phyloP scores from a whole-genome alignment of 441 rosid genomes.

The Raphanus hybrid region DNA sequence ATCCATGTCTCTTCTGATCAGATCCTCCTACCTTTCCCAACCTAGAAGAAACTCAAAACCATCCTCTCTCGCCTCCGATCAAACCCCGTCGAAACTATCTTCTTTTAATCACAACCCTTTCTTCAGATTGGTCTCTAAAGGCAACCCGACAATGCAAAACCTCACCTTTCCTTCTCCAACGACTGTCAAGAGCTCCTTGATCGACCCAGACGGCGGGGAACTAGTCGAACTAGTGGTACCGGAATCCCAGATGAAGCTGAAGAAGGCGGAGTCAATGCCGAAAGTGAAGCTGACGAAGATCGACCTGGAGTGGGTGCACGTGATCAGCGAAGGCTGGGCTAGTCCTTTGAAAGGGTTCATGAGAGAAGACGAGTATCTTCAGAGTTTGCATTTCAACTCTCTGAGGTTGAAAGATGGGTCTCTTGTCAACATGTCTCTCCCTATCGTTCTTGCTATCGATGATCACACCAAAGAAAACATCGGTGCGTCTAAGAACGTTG shows the following conservation, averaged over 20 bases:
- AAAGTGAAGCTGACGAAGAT: slow-evolving; percentile 68
- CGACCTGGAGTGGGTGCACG: slow-evolving; percentile 97
- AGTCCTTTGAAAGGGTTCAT: slow-evolving; percentile 92
- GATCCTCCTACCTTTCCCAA: slow-evolving; percentile 40
- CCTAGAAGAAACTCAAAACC: slow-evolving; percentile 1
- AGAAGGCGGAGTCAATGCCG: slow-evolving; percentile 60
- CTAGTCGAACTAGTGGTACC: too few species aligned
- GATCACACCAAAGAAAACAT: slow-evolving; percentile 72
- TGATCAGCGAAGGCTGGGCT: slow-evolving; percentile 96
- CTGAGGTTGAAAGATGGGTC: slow-evolving; percentile 62
- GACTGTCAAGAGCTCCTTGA: slow-evolving; percentile 73
- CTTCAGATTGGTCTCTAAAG: slow-evolving; percentile 26
- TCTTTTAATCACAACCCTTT: slow-evolving; percentile 51
- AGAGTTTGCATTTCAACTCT: slow-evolving; percentile 86
- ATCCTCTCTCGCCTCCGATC: slow-evolving; percentile 19
- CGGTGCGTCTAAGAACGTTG: slow-evolving; percentile 64
- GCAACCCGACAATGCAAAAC: slow-evolving; percentile 45
- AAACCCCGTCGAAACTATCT: slow-evolving; percentile 32
- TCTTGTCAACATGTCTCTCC: slow-evolving; percentile 91
- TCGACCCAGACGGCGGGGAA: slow-evolving; percentile 89
- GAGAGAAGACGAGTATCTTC: slow-evolving; percentile 91
- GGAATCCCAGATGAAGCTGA: too few species aligned
- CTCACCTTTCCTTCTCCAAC: slow-evolving; percentile 33
- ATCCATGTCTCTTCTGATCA: slow-evolving; percentile 63
- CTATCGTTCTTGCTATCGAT: slow-evolving; percentile 93